These are phyloP conservation scores for Paratinospora sagittata DNA, from an alignment of 164 flowering plant genomes.

Conservation along the genomic window DNA sequence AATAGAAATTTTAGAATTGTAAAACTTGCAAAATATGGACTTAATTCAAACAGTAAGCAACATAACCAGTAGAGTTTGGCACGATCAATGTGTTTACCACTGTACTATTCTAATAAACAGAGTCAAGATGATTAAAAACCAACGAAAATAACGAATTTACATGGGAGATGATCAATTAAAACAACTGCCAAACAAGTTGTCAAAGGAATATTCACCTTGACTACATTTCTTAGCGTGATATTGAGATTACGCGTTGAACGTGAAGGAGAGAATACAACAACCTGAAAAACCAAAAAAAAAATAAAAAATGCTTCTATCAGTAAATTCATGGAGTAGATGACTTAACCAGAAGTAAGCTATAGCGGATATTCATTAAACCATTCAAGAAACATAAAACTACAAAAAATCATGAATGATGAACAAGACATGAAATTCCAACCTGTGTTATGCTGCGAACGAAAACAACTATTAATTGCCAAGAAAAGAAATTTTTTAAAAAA, in stretches of 20 bases:
- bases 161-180: background rate
- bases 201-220: constrained; percentile 40
- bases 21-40: background rate
- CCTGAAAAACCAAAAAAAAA: too few relatives aligned
- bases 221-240: constrained; percentile 45
- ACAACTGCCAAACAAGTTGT: background rate
- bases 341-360: too few relatives aligned
- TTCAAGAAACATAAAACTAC: background rate
- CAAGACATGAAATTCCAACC: background rate
- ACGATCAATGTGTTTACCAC: background rate
- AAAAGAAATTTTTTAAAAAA: background rate
- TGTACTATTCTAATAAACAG: background rate
- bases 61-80: too few relatives aligned
- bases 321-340: background rate
- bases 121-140: background rate
- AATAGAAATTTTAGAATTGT: background rate
- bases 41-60: background rate
- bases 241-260: constrained; percentile 47
- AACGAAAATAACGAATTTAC: background rate
- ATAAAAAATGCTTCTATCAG: background rate
- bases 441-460: background rate
- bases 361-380: background rate
- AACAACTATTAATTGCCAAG: background rate
- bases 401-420: background rate
- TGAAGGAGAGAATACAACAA: constrained; percentile 50